Base-by-base conservation (phyloP, 257 asterid species). In the Solanum bukasovii region DNA sequence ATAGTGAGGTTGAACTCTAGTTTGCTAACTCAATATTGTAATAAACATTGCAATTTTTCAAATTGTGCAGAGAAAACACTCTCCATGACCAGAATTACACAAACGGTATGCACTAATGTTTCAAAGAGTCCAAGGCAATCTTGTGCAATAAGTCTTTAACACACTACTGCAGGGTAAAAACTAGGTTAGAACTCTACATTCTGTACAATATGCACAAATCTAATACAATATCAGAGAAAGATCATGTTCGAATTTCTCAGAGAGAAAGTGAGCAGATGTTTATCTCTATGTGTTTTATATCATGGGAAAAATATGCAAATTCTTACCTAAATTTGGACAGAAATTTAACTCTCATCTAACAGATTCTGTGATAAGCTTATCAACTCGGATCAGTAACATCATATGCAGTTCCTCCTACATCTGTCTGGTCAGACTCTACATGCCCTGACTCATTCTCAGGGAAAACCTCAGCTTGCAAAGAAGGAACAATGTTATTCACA, bases 401-500 rank as follows among this genome's bases (percentile, higher is more conserved):
- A 11, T 89, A 86, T 34, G 61, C 42, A 88, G 65, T 88, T 82
- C 83, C 59, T 49, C 88, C 88, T n/a, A 7, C 12, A 40, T 87
- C 91, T 18, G 87, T 90, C 46, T 59, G 88, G 70, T 90, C 90
- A 37, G 88, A 38, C 81, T 84, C 86, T 56, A 81, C 44, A n/a
- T 84, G 88, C 67, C 91, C 96, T 0, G 91, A 84, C 59, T 93
- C 95, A 59, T 92, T 93, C 91, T 88, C 93, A 0, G 98, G 94
- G 88, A 94, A 96, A 88, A 96, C 87, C 82, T 94, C 98, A 25
- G 93, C 91, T 85, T 96, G 96, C 37, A 96, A 88, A 84, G 98
- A 92, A 25, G 98, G 98, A 49, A 90, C 92, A 20, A 94, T 90
- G 88, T 96, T 96, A 77, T 95, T 95, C 89, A 96, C 98, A 9